A percentile compares a stretch with the other conserved stretches of the same genome.
Evolutionary conservation across 805 yeast genomes (phyloP).

Genomic region (Saccharomyces cerevisiae): DNA sequence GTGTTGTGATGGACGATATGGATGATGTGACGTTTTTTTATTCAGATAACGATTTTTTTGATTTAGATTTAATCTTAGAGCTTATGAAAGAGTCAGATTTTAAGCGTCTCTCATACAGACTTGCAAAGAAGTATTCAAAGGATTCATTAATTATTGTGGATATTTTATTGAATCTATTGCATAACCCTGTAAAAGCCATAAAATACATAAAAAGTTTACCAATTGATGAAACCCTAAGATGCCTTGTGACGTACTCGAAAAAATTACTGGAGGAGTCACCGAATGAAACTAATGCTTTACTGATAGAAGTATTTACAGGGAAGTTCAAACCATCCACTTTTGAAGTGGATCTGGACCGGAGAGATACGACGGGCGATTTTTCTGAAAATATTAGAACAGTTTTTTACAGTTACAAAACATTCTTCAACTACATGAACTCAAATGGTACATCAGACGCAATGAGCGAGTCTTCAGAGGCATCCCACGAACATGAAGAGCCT

Average conservation of each 20-base stretch:
- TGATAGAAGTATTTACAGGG: slow-evolving; percentile 87
- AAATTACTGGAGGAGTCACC: slow-evolving; percentile 60
- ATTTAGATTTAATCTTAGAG: slow-evolving; percentile 57
- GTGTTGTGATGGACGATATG: slow-evolving; percentile 25
- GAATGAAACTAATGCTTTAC: slow-evolving; percentile 67
- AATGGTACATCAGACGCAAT: slow-evolving; percentile 1
- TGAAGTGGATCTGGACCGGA: slow-evolving; percentile 1
- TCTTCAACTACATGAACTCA: slow-evolving; percentile 43
- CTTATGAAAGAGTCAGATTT: slow-evolving; percentile 69
- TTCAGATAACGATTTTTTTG: slow-evolving; percentile 37
- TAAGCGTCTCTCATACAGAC: slow-evolving; percentile 52
- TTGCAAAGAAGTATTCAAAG: slow-evolving; percentile 58
- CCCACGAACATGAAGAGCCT: slow-evolving; percentile 31
- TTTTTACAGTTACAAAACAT: slow-evolving; percentile 48
- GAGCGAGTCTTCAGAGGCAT: slow-evolving; percentile 1
- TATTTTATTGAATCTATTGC: slow-evolving; percentile 58
- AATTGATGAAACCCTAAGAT: slow-evolving; percentile 68
- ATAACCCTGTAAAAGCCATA: slow-evolving; percentile 52
- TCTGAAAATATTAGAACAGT: slow-evolving; percentile 23
- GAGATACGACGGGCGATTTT: slow-evolving; percentile 1
- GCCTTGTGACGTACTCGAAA: slow-evolving; percentile 60
- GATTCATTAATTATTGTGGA: slow-evolving; percentile 71
- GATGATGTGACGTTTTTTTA: slow-evolving; percentile 33
- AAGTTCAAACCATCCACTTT: slow-evolving; percentile 46
- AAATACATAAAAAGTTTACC: slow-evolving; percentile 58